These are phyloP conservation scores for Cercophora samala DNA, from an alignment of 495 filamentous ascomycete species.

Conservation along the genomic window DNA sequence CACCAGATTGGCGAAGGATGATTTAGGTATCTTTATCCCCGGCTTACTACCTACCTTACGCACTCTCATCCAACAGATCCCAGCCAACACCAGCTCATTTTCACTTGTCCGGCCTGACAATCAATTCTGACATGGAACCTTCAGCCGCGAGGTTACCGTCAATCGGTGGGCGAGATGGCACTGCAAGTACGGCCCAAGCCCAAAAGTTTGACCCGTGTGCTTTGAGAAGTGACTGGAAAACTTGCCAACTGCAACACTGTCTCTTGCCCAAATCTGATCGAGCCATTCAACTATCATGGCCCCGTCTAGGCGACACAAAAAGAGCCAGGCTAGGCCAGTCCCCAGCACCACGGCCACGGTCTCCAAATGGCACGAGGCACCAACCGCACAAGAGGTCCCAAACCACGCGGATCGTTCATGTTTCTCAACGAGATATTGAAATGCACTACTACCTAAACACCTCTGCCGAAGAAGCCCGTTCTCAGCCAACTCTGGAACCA, in stretches of 20 bases:
- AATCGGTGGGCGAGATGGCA: not conserved
- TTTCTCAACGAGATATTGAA: not conserved
- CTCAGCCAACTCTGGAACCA: not conserved
- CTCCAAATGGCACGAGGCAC: not conserved
- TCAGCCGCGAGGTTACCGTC: not conserved
- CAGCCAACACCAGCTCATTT: not conserved
- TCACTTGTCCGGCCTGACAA: not conserved
- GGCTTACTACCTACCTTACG: too few species aligned
- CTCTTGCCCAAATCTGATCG: not conserved
- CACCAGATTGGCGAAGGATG: not conserved
- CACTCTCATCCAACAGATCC: not conserved
- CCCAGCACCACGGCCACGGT: not conserved
- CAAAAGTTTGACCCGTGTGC: not conserved
- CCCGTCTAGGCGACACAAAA: not conserved
- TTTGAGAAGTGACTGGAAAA: not conserved
- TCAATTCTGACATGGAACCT: not conserved
- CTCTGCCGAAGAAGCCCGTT: not conserved
- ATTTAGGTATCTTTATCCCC: not conserved
- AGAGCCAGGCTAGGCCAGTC: not conserved
- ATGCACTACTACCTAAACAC: not conserved
- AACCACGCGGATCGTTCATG: not conserved
- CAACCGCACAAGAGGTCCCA: not conserved
- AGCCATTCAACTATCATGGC: not conserved
- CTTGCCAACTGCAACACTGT: not conserved
- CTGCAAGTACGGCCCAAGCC: not conserved